Percentiles rank a stretch among this genome's conserved stretches.
Evolutionary conservation across 2,329 filamentous ascomycete species (phyloP).

Genomic region (Sclerotiophoma versabilis): DNA sequence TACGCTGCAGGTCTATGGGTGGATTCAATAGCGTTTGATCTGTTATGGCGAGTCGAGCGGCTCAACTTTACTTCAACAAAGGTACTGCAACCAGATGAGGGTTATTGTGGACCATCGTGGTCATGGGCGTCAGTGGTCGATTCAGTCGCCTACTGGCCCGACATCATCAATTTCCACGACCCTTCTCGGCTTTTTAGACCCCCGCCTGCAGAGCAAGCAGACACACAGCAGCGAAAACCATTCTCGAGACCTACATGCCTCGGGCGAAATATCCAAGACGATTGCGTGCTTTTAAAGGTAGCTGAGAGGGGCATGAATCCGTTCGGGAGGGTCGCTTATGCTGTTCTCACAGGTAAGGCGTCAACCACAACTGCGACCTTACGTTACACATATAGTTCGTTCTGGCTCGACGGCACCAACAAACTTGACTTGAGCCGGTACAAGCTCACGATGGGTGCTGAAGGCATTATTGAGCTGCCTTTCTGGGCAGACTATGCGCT

Average conservation of each 20-base stretch:
- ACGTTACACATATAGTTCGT: conserved; percentile 15
- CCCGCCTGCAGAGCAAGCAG: not conserved
- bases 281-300: not conserved
- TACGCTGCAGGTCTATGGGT: conserved; percentile 26
- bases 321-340: conserved; percentile 20
- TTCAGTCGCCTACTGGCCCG: conserved; percentile 21
- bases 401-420: conserved; percentile 11
- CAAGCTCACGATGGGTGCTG: conserved; percentile 4
- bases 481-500: conserved; percentile 26
- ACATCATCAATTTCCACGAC: conserved; percentile 19
- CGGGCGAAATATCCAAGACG: not conserved
- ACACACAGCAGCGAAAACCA: not conserved
- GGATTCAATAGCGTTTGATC: conserved; percentile 25
- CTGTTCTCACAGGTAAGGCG: conserved; percentile 18
- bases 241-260: conserved; percentile 1
- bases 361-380: conserved; percentile 14
- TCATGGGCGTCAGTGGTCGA: conserved; percentile 24
- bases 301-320: conserved; percentile 19
- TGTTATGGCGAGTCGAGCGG: conserved; percentile 27
- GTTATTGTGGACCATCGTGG: conserved; percentile 23
- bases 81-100: not conserved
- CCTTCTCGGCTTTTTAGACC: conserved; percentile 1
- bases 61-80: not conserved
- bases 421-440: conserved; percentile 12
- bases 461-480: not conserved